Base-by-base conservation (phyloP, 768 basidiomycete species). In the Royoungia palumana region DNA sequence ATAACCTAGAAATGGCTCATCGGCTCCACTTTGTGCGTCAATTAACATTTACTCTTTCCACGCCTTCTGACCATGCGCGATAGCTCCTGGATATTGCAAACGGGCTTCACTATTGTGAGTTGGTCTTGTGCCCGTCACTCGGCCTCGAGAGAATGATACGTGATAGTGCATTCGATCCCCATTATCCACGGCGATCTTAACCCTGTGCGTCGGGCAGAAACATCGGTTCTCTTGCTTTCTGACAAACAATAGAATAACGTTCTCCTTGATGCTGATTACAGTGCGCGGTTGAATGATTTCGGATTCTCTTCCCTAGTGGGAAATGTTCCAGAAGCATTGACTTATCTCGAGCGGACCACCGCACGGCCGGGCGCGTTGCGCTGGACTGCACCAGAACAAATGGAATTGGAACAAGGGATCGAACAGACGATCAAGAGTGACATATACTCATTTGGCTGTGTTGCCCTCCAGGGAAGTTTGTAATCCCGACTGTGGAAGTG, bases 271-370 rank as follows among this genome's bases (percentile, higher is more conserved):
- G 46, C 21, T 16, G 19, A 45, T 2, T 44, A 67, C 25, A 67
- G 64, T 28, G 74, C 68, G 1, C 65, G 66, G 11, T 55, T 78
- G 6, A 69, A 68, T 46, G 75, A 76, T 49, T 76, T 76, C 48
- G 75, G 75, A 4, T 35, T 59, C 41, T 64, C 65, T 17, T 71
- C 72, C 0, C 5, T 46, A 2, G 12, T 46, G 11, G 22, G 45
- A 19, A 27, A 32, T 13, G 40, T 32, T 30, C 46, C 46, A 3
- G 46, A 47, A 39, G 25, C 19, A 1, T 32, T 34, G 19, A 37
- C 30, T 8, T 39, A 40, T 27, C 37, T 47, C 14, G n/a, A 47
- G 27, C 24, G 36, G 48, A 54, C 28, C 61, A 74, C 39, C 66
- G 66, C 10, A 73, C 73, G 16, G 14, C 45, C 45, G 13, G 50